Evolutionary conservation across 331 rosid genomes (phyloP).

Genomic region (Cydonia oblonga): DNA sequence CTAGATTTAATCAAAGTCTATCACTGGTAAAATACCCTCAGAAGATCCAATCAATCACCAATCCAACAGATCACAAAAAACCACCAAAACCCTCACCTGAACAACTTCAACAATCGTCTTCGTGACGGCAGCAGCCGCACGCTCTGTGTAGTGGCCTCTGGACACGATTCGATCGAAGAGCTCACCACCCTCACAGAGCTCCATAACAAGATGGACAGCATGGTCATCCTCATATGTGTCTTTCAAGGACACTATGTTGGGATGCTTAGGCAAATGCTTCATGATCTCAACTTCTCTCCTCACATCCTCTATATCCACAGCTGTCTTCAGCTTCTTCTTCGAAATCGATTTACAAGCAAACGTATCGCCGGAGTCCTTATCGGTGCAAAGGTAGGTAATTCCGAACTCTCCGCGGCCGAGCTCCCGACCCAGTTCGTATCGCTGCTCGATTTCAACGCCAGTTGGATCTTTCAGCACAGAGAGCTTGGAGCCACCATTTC

Average conservation of each 20-base stretch:
- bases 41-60: background rate
- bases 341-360: slow-evolving; percentile 82
- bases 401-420: slow-evolving; percentile 97
- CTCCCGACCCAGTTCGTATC: slow-evolving; percentile 69
- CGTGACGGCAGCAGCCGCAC: slow-evolving; percentile 84
- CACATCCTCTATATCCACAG: slow-evolving; percentile 76
- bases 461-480: slow-evolving; percentile 57
- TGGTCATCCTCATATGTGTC: slow-evolving; percentile 79
- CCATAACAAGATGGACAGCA: slow-evolving; percentile 94
- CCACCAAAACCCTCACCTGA: slow-evolving; percentile 37
- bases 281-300: slow-evolving; percentile 93
- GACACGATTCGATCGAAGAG: slow-evolving; percentile 89
- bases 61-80: background rate
- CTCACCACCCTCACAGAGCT: slow-evolving; percentile 94
- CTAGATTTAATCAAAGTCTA: no score
- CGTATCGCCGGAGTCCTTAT: slow-evolving; percentile 34
- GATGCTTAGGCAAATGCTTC: slow-evolving; percentile 58
- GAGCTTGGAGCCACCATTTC: slow-evolving; percentile 28
- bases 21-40: no score
- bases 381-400: slow-evolving; percentile 70
- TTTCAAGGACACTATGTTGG: slow-evolving; percentile 63
- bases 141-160: slow-evolving; percentile 87
- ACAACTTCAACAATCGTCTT: slow-evolving; percentile 90
- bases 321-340: slow-evolving; percentile 72
- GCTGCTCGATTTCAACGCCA: slow-evolving; percentile 55